Percentiles rank a stretch among this genome's conserved stretches.
Evolutionary conservation across 495 filamentous ascomycete species (phyloP).

Genomic region (Xylaria castorea): DNA sequence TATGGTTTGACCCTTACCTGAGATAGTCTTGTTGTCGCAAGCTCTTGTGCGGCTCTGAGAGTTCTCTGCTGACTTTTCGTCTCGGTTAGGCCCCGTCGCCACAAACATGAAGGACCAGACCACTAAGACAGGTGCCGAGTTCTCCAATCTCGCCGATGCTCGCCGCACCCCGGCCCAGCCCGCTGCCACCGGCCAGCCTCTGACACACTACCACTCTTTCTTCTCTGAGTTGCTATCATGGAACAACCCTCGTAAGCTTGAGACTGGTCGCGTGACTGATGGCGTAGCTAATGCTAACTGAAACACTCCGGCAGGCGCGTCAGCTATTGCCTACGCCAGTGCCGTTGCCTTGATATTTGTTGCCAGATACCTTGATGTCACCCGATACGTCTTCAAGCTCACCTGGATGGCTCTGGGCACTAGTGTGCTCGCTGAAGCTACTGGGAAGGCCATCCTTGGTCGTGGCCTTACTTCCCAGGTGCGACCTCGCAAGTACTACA

Average conservation of each 20-base stretch:
- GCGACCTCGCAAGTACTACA: conserved; percentile 91
- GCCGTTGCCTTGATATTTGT: conserved; percentile 83
- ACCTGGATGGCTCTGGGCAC: conserved; percentile 69
- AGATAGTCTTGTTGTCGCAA: neutral
- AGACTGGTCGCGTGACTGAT: conserved; percentile 25
- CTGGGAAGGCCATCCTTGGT: conserved; percentile 75
- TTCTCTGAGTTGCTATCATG: conserved; percentile 84
- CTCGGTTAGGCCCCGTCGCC: conserved; percentile 70
- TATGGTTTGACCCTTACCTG: conserved; percentile 31
- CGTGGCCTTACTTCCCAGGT: conserved; percentile 84
- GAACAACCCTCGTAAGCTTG: conserved; percentile 58
- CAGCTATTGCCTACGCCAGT: conserved; percentile 79
- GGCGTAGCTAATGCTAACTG: conserved; percentile 48
- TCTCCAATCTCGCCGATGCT: conserved; percentile 75
- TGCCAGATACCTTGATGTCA: conserved; percentile 85
- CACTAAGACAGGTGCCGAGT: conserved; percentile 73
- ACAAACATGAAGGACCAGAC: conserved; percentile 77
- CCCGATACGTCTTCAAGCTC: conserved; percentile 88
- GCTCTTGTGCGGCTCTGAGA: neutral
- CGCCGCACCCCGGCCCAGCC: conserved; percentile 70
- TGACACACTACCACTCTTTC: conserved; percentile 96
- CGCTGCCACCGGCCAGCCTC: conserved; percentile 81
- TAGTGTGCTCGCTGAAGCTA: conserved; percentile 77
- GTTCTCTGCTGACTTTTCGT: conserved; percentile 34
- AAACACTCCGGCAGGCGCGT: conserved; percentile 65